These are phyloP conservation scores for Ascochyta rabiei DNA, from an alignment of 2,329 filamentous ascomycete genomes.

Conservation along the genomic window DNA sequence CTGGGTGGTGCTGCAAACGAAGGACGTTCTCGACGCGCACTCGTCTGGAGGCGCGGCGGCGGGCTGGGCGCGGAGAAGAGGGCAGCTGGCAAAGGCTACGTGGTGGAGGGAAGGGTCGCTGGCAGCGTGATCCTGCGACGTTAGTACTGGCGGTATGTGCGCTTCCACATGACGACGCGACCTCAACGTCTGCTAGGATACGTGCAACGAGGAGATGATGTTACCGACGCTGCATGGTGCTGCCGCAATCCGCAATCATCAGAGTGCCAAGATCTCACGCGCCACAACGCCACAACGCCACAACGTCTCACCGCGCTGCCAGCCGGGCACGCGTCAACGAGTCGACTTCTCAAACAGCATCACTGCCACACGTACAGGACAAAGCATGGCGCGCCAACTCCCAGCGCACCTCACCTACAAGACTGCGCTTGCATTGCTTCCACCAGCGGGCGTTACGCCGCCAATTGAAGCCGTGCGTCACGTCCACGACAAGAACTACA, in stretches of 20 bases:
- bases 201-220: constrained; percentile 26
- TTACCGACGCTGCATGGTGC: constrained; percentile 7
- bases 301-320: constrained; percentile 10
- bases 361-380: neutral
- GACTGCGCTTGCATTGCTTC: constrained; percentile 34
- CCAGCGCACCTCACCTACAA: constrained; percentile 35
- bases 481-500: constrained; percentile 33
- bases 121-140: constrained; percentile 3
- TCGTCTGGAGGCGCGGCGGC: constrained; percentile 30
- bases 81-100: constrained; percentile 7
- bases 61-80: constrained; percentile 21
- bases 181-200: constrained; percentile 12
- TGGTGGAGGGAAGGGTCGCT: neutral
- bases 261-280: constrained; percentile 25
- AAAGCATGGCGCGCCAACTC: constrained; percentile 20
- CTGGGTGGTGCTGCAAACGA: constrained; percentile 11
- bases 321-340: neutral
- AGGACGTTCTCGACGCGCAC: constrained; percentile 17
- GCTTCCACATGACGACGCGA: constrained; percentile 43
- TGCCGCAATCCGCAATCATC: constrained; percentile 15
- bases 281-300: constrained; percentile 22
- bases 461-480: constrained; percentile 36
- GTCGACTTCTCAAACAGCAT: neutral
- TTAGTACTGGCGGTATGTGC: constrained; percentile 20
- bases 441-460: constrained; percentile 25